Evolutionary conservation across 345 rosid species (phyloP).

Genomic region (Diplotaxis tenuifolia): DNA sequence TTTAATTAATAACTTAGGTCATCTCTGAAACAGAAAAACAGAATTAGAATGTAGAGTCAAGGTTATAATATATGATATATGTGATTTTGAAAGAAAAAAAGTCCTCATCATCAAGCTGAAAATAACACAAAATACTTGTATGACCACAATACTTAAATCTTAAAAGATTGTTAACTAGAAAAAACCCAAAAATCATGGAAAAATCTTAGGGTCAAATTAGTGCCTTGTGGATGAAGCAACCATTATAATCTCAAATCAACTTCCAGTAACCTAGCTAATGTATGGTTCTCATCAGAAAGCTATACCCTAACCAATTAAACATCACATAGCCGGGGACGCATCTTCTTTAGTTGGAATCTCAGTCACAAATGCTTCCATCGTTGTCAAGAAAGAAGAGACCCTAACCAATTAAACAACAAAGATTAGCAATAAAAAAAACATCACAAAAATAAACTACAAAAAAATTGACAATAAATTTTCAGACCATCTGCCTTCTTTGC

Average conservation of each 20-base stretch:
- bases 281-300: slow-evolving; percentile 54
- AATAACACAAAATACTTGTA: not conserved
- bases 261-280: slow-evolving; percentile 10
- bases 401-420: slow-evolving; percentile 38
- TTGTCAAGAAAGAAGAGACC: slow-evolving; percentile 87
- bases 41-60: not conserved
- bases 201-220: not conserved
- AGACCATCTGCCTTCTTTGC: slow-evolving; percentile 56
- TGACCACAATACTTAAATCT: not conserved
- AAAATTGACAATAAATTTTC: not conserved
- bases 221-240: slow-evolving; percentile 19
- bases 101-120: not conserved
- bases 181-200: not conserved
- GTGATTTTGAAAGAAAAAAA: not conserved
- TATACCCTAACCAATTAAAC: too few species aligned
- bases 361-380: slow-evolving; percentile 81
- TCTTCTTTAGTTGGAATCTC: slow-evolving; percentile 87
- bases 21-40: not conserved
- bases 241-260: not conserved
- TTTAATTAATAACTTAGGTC: not conserved
- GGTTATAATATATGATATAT: not conserved
- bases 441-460: not conserved
- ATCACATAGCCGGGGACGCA: slow-evolving; percentile 56
- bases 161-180: not conserved
- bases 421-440: not conserved